Evolutionary conservation across 148 eudicot genomes (phyloP), one percentile per base, ranked within the genome.

Genomic region (Cornus suecica): DNA sequence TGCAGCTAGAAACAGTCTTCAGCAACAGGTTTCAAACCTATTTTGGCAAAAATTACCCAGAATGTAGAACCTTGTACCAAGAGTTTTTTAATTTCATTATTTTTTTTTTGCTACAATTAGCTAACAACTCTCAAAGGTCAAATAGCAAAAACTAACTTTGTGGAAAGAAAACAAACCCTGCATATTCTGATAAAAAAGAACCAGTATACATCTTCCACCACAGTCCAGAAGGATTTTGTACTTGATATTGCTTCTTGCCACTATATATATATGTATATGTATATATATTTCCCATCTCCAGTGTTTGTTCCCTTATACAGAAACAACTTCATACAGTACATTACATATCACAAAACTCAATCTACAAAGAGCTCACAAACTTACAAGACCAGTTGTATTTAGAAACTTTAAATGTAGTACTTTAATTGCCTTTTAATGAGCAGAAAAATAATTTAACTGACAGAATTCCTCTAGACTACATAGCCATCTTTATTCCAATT

Each of bases 281-380:
- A 1, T 26, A 24, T 71, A 20, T 70, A 48, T 32, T 25, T 25
- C 5, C 23, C 34, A 20, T 23, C 30, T 72, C 31, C 45, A 58
- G 48, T 10, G 54, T 56, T 22, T 63, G 30, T 56, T 31, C 42
- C 13, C 56, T 71, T 56, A 58, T n/a, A 27, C 31, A 23, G 16
- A 48, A 48, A 11, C 28, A 8, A 64, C 2, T 31, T 58, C 23
- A 14, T 52, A 20, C 74, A 7, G 5, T n/a, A n/a, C 48, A 56
- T 14, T 58, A 31, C 32, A 73, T 15, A 24, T 34, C 30, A 37
- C 56, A 60, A 11, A 37, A 69, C 54, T 60, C 68, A 8, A 15
- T 54, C 25, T 37, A 68, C 15, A 61, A 76, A 75, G 41, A 75
- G 31, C 58, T 27, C 73, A 41, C 41, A 61, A 69, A 42, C 52